A percentile compares a stretch with the other conserved stretches of the same genome.
These are phyloP conservation scores for Arabidopsis suecica DNA, from an alignment of 345 rosid genomes.

Conservation along the genomic window DNA sequence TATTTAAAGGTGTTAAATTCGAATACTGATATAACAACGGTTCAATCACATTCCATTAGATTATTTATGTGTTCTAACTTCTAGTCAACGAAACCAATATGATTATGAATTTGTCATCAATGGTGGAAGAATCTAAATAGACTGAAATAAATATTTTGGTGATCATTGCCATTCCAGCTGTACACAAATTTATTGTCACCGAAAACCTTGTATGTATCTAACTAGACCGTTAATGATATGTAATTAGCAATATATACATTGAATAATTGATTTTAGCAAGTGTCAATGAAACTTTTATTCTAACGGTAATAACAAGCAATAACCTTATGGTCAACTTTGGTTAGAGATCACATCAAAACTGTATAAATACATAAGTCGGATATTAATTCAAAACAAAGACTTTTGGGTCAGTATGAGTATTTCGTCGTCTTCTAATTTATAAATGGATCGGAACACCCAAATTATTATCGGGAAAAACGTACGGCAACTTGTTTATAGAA, in stretches of 20 bases:
- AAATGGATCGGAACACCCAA: background rate
- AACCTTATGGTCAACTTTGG: constrained; percentile 23
- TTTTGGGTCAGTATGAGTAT: background rate
- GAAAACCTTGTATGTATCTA: background rate
- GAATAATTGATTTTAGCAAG: background rate
- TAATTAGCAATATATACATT: no score
- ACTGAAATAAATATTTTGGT: background rate
- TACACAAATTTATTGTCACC: background rate
- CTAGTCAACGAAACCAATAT: background rate
- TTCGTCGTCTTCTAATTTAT: constrained; percentile 24
- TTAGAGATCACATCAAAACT: background rate
- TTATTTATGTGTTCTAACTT: background rate
- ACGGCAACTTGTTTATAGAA: constrained; percentile 4
- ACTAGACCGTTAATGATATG: background rate
- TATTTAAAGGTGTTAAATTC: background rate
- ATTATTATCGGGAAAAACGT: constrained; percentile 17
- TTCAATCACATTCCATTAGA: background rate
- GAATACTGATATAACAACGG: background rate
- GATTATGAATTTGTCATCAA: background rate
- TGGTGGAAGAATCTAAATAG: background rate
- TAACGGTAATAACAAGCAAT: background rate
- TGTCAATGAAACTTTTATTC: background rate
- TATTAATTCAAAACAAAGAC: constrained; percentile 22
- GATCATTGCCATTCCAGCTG: constrained; percentile 16
- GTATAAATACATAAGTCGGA: background rate